These are phyloP conservation scores for Ramaria rubella DNA, from an alignment of 768 basidiomycete genomes.

Conservation along the genomic window DNA sequence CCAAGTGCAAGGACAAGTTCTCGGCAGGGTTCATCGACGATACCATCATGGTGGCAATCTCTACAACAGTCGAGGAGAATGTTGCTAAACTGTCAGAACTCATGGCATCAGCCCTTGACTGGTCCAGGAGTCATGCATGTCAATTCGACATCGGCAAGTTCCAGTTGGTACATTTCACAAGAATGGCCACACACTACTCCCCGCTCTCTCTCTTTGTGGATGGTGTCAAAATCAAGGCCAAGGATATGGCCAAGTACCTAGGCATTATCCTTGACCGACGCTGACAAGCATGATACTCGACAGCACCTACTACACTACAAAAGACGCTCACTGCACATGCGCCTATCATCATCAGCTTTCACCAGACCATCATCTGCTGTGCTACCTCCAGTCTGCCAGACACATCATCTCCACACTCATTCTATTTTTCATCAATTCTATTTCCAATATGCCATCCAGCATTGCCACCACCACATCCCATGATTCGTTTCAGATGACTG, in stretches of 20 bases:
- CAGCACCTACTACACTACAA: too few species aligned
- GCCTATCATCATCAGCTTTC: too few species aligned
- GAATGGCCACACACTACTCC: background rate
- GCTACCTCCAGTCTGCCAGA: too few species aligned
- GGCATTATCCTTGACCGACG: background rate
- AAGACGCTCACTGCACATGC: too few species aligned
- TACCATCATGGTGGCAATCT: constrained; percentile 5
- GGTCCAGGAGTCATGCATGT: constrained; percentile 18
- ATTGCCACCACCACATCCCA: too few species aligned
- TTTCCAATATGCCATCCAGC: too few species aligned
- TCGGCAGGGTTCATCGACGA: constrained; percentile 17
- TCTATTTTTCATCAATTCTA: too few species aligned
- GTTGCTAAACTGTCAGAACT: constrained; percentile 8
- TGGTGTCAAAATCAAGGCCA: background rate
- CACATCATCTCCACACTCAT: too few species aligned
- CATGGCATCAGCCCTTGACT: constrained; percentile 17
- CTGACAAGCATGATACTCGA: too few species aligned
- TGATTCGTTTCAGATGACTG: too few species aligned
- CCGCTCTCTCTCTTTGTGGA: background rate
- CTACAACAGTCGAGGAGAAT: background rate
- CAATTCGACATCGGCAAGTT: background rate
- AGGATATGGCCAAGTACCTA: background rate
- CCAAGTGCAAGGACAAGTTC: background rate
- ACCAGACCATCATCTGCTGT: too few species aligned
- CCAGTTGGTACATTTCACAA: background rate